Conservation (phyloP, 768 basidiomycete species). For the Leccinum subtestaceum region DNA sequence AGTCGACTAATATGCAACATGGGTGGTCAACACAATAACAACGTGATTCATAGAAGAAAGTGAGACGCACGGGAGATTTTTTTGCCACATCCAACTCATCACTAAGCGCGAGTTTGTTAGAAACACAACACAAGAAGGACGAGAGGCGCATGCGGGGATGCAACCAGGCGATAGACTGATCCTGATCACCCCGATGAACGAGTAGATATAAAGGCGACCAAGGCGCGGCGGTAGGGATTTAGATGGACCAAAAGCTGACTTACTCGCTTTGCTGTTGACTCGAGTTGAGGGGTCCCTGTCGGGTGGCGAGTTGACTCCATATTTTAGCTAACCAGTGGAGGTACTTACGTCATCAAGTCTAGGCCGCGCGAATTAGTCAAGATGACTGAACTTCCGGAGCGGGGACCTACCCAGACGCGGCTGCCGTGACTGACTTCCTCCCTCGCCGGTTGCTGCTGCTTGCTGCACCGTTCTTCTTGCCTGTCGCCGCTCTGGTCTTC, state of each 20-base stretch:
- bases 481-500: constrained; percentile 37
- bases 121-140: constrained; percentile 62
- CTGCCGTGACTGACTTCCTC: constrained; percentile 15
- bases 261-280: constrained; percentile 28
- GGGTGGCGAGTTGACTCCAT: constrained; percentile 9
- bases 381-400: neutral
- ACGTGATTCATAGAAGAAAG: constrained; percentile 3
- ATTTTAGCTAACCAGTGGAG: constrained; percentile 17
- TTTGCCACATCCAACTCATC: constrained; percentile 41
- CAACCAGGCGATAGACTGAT: constrained; percentile 25
- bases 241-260: constrained; percentile 27
- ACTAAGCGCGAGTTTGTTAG: constrained; percentile 52
- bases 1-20: neutral
- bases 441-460: constrained; percentile 13
- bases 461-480: constrained; percentile 16
- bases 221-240: constrained; percentile 10
- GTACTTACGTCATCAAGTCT: constrained; percentile 35
- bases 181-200: constrained; percentile 23
- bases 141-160: constrained; percentile 55
- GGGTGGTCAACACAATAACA: neutral
- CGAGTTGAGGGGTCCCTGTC: constrained; percentile 27
- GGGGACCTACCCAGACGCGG: constrained; percentile 11
- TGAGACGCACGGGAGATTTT: constrained; percentile 29
- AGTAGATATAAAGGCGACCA: constrained; percentile 11
- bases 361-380: constrained; percentile 1